These are phyloP conservation scores for Aspergillus sp. DNA, from an alignment of 2,329 filamentous ascomycete genomes.

Conservation along the genomic window DNA sequence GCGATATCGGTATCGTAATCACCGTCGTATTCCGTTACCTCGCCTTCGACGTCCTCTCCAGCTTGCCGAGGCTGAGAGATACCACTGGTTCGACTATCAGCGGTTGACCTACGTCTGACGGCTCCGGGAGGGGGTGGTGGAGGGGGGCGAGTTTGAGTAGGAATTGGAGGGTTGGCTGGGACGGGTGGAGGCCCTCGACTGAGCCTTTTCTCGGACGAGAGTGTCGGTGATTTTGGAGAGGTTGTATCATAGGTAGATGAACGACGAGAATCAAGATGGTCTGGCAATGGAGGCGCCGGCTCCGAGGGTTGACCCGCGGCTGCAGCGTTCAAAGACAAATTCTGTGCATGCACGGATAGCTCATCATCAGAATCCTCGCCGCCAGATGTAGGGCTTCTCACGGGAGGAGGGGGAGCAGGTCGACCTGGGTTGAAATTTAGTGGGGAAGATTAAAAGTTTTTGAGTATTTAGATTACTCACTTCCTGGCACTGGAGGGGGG, in stretches of 20 bases:
- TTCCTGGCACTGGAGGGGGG: slow-evolving; percentile 47
- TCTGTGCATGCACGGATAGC: slow-evolving; percentile 58
- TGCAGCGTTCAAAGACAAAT: slow-evolving; percentile 44
- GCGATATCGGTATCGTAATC: slow-evolving; percentile 98
- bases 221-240: slow-evolving; percentile 34
- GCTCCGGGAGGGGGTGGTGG: slow-evolving; percentile 61
- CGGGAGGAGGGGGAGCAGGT: slow-evolving; percentile 53
- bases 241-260: slow-evolving; percentile 46
- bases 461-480: slow-evolving; percentile 52
- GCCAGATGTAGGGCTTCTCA: slow-evolving; percentile 58
- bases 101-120: slow-evolving; percentile 59
- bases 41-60: slow-evolving; percentile 68
- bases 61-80: slow-evolving; percentile 47
- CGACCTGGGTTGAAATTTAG: slow-evolving; percentile 49
- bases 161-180: slow-evolving; percentile 39
- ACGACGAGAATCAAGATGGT: slow-evolving; percentile 39
- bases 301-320: slow-evolving; percentile 43
- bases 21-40: slow-evolving; percentile 91
- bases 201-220: slow-evolving; percentile 39
- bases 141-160: slow-evolving; percentile 60
- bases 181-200: slow-evolving; percentile 46
- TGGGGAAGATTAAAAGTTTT: neutral
- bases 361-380: slow-evolving; percentile 91
- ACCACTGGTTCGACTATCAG: slow-evolving; percentile 48
- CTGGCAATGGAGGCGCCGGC: slow-evolving; percentile 45